These are phyloP conservation scores for Nakazawaea wickerhamii DNA, from an alignment of 805 yeast genomes.

Conservation along the genomic window DNA sequence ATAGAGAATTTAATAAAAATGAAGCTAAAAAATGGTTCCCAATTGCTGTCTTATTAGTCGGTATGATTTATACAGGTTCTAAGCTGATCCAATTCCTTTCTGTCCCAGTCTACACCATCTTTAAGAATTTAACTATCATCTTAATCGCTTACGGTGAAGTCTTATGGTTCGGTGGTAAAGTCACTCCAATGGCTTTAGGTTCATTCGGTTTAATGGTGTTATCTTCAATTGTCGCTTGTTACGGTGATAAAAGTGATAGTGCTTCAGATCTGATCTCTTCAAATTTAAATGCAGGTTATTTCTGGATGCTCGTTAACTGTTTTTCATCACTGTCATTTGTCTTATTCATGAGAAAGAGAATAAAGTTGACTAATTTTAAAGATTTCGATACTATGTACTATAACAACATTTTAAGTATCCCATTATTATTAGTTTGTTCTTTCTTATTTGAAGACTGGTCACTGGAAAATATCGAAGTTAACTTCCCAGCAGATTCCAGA, in stretches of 20 bases:
- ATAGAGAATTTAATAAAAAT: slow-evolving; percentile 75
- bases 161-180: slow-evolving; percentile 91
- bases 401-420: slow-evolving; percentile 91
- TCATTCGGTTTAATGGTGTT: slow-evolving; percentile 90
- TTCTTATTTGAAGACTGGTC: slow-evolving; percentile 92
- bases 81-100: slow-evolving; percentile 89
- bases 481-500: slow-evolving; percentile 75
- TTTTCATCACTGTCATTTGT: slow-evolving; percentile 91
- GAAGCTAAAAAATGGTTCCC: slow-evolving; percentile 98
- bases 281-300: slow-evolving; percentile 67
- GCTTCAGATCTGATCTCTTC: slow-evolving; percentile 32
- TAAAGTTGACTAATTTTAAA: slow-evolving; percentile 92
- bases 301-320: slow-evolving; percentile 97
- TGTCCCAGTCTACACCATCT: slow-evolving; percentile 95
- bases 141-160: slow-evolving; percentile 98
- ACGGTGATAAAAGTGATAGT: slow-evolving; percentile 62
- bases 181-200: slow-evolving; percentile 82
- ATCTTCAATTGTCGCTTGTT: slow-evolving; percentile 92
- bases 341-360: slow-evolving; percentile 93
- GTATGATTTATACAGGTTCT: slow-evolving; percentile 94
- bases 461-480: slow-evolving; percentile 59
- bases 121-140: slow-evolving; percentile 95
- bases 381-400: slow-evolving; percentile 98
- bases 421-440: slow-evolving; percentile 74
- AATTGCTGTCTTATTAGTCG: slow-evolving; percentile 79